Evolutionary conservation across 129 eudicot genomes (phyloP).

Genomic region (Flaveria trinervia): DNA sequence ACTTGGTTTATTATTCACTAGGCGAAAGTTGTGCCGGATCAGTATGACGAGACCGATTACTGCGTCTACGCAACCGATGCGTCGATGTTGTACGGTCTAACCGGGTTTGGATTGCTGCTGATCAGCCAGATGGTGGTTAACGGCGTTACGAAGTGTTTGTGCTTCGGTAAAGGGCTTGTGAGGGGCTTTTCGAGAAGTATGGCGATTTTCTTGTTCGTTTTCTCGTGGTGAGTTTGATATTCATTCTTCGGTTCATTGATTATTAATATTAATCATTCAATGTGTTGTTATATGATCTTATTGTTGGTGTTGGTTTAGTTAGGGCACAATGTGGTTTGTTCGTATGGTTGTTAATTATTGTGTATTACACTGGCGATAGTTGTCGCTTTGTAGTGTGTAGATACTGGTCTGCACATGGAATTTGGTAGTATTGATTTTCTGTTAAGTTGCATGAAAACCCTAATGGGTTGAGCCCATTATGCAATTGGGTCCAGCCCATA

Average conservation of each 20-base stretch:
- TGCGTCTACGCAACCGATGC: conserved; percentile 86
- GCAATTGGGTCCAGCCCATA: too few relatives aligned
- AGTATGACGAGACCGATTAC: conserved; percentile 77
- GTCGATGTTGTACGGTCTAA: conserved; percentile 79
- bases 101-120: conserved; percentile 83
- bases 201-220: conserved; percentile 72
- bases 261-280: too few relatives aligned
- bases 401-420: too few relatives aligned
- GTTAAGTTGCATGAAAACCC: too few relatives aligned
- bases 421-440: too few relatives aligned
- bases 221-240: conserved; percentile 61
- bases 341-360: too few relatives aligned
- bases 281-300: background rate
- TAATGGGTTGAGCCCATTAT: too few relatives aligned
- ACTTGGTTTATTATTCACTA: background rate
- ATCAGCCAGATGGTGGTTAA: conserved; percentile 74
- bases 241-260: background rate
- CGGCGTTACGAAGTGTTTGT: conserved; percentile 88
- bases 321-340: too few relatives aligned
- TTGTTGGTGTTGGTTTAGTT: background rate
- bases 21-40: conserved; percentile 70
- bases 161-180: conserved; percentile 81
- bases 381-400: too few relatives aligned
- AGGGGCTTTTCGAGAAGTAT: conserved; percentile 51
- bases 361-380: too few relatives aligned